Evolutionary conservation across 2,329 filamentous ascomycete genomes (phyloP).

Genomic region (Arachnomyces sp.): DNA sequence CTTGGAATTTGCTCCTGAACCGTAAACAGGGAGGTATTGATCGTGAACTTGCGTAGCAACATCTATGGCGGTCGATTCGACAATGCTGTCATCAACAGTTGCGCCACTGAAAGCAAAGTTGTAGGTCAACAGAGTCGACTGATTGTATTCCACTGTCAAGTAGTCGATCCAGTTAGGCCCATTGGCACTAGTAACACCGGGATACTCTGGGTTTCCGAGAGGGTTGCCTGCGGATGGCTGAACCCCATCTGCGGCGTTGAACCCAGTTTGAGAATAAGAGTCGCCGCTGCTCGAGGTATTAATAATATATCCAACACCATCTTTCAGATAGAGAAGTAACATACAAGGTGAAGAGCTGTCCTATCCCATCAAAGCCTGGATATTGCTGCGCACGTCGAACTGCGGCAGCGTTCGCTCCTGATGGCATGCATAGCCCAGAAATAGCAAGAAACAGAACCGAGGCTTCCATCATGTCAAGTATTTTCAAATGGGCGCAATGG

Average conservation of each 20-base stretch:
- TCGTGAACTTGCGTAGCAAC: slow-evolving; percentile 33
- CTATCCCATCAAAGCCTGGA: slow-evolving; percentile 9
- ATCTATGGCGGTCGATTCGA: slow-evolving; percentile 41
- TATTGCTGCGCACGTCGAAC: no score
- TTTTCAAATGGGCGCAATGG: no score
- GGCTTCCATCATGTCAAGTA: no score
- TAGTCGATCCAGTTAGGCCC: slow-evolving; percentile 44
- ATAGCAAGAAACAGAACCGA: no score
- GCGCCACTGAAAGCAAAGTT: slow-evolving; percentile 42
- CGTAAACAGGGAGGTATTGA: slow-evolving; percentile 32
- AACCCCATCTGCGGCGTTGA: slow-evolving; percentile 40
- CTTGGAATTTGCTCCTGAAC: slow-evolving; percentile 15
- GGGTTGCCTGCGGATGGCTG: slow-evolving; percentile 46
- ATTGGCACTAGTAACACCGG: slow-evolving; percentile 26
- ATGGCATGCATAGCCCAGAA: no score
- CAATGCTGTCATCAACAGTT: slow-evolving; percentile 25
- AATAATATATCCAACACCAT: neutral
- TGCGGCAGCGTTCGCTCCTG: no score
- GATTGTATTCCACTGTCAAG: slow-evolving; percentile 38
- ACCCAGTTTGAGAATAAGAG: slow-evolving; percentile 51
- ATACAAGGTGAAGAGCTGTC: slow-evolving; percentile 18
- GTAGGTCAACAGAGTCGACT: slow-evolving; percentile 37
- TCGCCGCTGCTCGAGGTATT: slow-evolving; percentile 37
- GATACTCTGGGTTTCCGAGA: slow-evolving; percentile 52
- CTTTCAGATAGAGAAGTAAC: neutral